Base-by-base conservation (phyloP, 306 rosid species). In the Vicia sativa region DNA sequence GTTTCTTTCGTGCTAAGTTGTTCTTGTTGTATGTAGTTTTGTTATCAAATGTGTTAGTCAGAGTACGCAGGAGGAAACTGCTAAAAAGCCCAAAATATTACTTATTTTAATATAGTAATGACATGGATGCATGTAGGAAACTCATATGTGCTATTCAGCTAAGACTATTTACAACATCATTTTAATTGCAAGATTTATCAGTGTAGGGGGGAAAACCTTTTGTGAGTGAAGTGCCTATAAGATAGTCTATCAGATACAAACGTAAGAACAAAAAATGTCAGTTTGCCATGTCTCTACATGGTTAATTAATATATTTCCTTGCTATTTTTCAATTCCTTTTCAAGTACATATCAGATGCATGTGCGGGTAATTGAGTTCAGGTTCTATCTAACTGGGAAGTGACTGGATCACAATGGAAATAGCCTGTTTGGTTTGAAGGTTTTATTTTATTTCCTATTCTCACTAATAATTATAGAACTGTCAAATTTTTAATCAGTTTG, bases 351-450 rank as follows among this genome's bases (percentile, higher is more conserved):
- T 44, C 38, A 11, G 16, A n/a, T 35, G 28, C 25, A 55, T 12
- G 29, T 53, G 58, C 4, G 55, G 35, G 26, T 45, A 65, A 23
- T 46, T 26, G 6, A 18, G 71, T 48, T 46, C 26, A 18, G 46
- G 46, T 52, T 42, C 48, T 54, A 73, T 74, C 31, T 38, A 55
- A 28, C 37, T 25, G 8, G 21, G 38, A 62, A 43, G 34, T 54
- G 35, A 53, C 18, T n/a, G n/a, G 13, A 62, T 63, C 41, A 28
- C n/a, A n/a, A 21, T 41, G 41, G 41, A 23, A 62, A 5, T 35
- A 66, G 31, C 15, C 48, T 37, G 31, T 60, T 60, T 37, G 28
- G 31, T 10, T 37, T 60, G 65, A 16, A 59, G 16, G n/a, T n/a
- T n/a, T n/a, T n/a, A n/a, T n/a, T n/a, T n/a, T n/a, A n/a, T n/a